phyloP scores from a whole-genome alignment of 2,329 filamentous ascomycete genomes.

The Thielaviopsis ethacetica region DNA sequence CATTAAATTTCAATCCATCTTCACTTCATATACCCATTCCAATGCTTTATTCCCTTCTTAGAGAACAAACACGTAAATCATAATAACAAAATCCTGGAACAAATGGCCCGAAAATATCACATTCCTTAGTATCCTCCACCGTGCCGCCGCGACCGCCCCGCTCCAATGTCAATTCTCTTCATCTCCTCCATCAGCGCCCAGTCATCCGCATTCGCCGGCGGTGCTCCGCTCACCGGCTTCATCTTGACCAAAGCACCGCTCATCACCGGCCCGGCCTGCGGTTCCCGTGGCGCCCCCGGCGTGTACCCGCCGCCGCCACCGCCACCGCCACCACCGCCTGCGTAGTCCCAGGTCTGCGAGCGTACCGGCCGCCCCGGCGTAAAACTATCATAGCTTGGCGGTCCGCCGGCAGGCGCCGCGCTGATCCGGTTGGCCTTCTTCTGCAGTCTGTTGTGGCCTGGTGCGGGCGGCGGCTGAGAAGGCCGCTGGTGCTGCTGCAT shows the following conservation, averaged over 20 bases:
- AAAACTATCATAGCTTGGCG: conserved; percentile 20
- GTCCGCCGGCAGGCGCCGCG: conserved; percentile 20
- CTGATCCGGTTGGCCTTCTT: conserved; percentile 40
- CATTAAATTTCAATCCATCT: too few relatives aligned
- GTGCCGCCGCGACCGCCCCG: conserved; percentile 37
- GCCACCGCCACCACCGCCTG: not conserved
- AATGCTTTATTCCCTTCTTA: too few relatives aligned
- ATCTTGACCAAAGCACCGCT: conserved; percentile 21
- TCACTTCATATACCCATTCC: too few relatives aligned
- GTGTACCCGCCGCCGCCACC: not conserved
- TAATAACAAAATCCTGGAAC: not conserved
- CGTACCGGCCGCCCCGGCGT: conserved; percentile 27
- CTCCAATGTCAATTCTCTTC: conserved; percentile 49
- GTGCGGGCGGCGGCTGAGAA: conserved; percentile 15
- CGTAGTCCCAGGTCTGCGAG: conserved; percentile 35
- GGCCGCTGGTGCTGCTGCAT: conserved; percentile 18
- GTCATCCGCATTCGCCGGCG: conserved; percentile 27
- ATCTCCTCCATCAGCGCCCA: conserved; percentile 55
- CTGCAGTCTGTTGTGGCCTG: conserved; percentile 43
- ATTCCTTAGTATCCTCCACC: conserved; percentile 23
- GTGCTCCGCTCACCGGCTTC: conserved; percentile 15
- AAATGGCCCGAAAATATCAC: not conserved
- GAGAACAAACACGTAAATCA: not conserved
- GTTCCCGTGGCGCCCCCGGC: conserved; percentile 36
- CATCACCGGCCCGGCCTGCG: conserved; percentile 46